These are phyloP conservation scores for Leptodontidium sp. DNA, from an alignment of 2,329 filamentous ascomycete species.

Conservation along the genomic window DNA sequence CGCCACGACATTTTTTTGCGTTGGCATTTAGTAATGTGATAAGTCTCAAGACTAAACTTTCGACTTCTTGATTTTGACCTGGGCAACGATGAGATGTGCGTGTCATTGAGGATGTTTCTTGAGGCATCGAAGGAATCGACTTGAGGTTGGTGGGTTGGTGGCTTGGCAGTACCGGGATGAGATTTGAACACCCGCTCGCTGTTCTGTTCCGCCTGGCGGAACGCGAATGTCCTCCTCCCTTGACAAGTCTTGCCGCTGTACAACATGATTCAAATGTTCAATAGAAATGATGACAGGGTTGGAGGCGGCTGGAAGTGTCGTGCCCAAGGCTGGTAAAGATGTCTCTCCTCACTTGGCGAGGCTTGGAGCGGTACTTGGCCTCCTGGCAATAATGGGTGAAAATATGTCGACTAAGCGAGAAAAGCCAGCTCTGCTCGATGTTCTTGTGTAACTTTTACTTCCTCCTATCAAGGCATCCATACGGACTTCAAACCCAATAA, in stretches of 20 bases:
- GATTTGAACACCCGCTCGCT: neutral
- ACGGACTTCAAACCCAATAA: neutral
- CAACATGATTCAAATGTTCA: neutral
- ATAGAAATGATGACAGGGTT: neutral
- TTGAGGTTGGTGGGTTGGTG: neutral
- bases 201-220: slow-evolving; percentile 5
- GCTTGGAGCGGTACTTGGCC: slow-evolving; percentile 12
- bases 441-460: neutral
- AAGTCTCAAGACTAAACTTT: neutral
- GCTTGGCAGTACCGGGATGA: slow-evolving; percentile 1
- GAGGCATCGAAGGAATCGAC: neutral
- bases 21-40: slow-evolving; percentile 14
- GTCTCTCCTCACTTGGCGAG: slow-evolving; percentile 14
- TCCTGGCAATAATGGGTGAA: neutral
- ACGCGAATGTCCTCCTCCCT: neutral
- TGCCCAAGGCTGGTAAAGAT: slow-evolving; percentile 2
- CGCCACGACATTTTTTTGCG: neutral
- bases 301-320: neutral
- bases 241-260: slow-evolving; percentile 6
- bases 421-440: neutral
- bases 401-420: neutral
- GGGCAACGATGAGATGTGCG: neutral
- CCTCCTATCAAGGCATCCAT: neutral
- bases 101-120: neutral
- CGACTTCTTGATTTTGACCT: neutral